A percentile compares a stretch with the other conserved stretches of the same genome.
These are phyloP conservation scores for Limnanthes douglasii DNA, from an alignment of 345 rosid genomes.

Conservation along the genomic window DNA sequence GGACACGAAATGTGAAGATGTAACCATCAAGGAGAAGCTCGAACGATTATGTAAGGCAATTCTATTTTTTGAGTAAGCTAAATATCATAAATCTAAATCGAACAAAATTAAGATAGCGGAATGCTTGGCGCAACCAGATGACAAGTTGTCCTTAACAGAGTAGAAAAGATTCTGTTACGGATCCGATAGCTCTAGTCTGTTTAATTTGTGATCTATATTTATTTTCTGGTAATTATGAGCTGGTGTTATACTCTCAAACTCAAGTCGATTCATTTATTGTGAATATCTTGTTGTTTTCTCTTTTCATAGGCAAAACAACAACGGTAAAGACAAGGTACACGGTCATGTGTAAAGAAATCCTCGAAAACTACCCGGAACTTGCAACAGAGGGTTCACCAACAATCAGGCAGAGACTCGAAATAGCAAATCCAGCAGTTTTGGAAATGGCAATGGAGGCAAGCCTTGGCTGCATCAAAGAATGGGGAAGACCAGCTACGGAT, in stretches of 20 bases:
- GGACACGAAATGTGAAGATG: conserved; percentile 72
- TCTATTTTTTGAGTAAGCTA: too few species aligned
- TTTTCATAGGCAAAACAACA: conserved; percentile 65
- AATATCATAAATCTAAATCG: too few species aligned
- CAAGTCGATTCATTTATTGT: background rate
- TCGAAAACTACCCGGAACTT: conserved; percentile 74
- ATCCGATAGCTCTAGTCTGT: too few species aligned
- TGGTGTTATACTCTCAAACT: too few species aligned
- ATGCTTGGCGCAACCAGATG: too few species aligned
- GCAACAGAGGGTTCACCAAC: conserved; percentile 69
- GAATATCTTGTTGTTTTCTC: conserved; percentile 1
- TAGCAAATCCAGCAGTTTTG: conserved; percentile 73
- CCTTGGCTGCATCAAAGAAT: conserved; percentile 61
- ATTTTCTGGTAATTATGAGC: too few species aligned
- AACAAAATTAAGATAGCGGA: too few species aligned
- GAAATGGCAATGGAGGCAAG: conserved; percentile 85
- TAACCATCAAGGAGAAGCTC: conserved; percentile 59
- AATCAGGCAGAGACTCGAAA: conserved; percentile 73
- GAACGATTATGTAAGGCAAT: conserved; percentile 63
- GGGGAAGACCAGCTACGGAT: conserved; percentile 67
- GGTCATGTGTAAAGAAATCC: conserved; percentile 70
- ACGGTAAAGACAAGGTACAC: conserved; percentile 93
- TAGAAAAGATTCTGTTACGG: too few species aligned
- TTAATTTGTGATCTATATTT: too few species aligned
- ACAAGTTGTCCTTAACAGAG: too few species aligned